Evolutionary conservation across 352 stramenopile species (phyloP).

Genomic region (Globisporangium radiosum): DNA sequence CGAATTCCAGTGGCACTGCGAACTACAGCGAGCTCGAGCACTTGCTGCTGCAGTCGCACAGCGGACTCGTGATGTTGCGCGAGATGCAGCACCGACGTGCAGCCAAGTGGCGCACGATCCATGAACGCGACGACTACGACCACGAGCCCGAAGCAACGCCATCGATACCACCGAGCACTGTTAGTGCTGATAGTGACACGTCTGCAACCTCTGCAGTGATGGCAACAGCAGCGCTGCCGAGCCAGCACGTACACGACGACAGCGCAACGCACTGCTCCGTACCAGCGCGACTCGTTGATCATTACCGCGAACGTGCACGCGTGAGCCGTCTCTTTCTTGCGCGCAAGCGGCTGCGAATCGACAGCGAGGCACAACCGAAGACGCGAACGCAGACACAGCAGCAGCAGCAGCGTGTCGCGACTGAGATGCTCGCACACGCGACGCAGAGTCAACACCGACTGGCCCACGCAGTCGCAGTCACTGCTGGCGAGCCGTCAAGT

Average conservation of each 20-base stretch:
- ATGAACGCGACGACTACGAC: conserved; percentile 21
- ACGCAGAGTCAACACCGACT: conserved; percentile 23
- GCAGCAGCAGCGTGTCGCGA: conserved; percentile 5
- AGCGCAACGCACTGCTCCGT: background rate
- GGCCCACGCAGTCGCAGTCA: conserved; percentile 3
- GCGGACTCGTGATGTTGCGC: conserved; percentile 41
- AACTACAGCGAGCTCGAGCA: conserved; percentile 25
- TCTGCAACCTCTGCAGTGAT: background rate
- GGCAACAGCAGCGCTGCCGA: background rate
- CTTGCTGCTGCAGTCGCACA: conserved; percentile 44
- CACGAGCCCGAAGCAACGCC: too few relatives aligned
- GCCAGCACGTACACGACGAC: background rate
- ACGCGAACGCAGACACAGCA: background rate
- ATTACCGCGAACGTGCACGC: background rate
- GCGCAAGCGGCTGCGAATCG: conserved; percentile 1
- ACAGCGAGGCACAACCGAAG: background rate
- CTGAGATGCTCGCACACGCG: conserved; percentile 15
- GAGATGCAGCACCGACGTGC: conserved; percentile 26
- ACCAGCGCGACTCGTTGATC: conserved; percentile 4
- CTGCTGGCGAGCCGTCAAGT: background rate
- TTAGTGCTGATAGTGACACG: background rate
- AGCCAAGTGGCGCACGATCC: conserved; percentile 32
- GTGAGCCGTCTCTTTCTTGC: conserved; percentile 7
- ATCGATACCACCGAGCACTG: background rate
- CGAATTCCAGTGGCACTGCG: too few relatives aligned